Conservation (phyloP, 371 early-diverging fungal genomes). For the Mortierella sp. region DNA sequence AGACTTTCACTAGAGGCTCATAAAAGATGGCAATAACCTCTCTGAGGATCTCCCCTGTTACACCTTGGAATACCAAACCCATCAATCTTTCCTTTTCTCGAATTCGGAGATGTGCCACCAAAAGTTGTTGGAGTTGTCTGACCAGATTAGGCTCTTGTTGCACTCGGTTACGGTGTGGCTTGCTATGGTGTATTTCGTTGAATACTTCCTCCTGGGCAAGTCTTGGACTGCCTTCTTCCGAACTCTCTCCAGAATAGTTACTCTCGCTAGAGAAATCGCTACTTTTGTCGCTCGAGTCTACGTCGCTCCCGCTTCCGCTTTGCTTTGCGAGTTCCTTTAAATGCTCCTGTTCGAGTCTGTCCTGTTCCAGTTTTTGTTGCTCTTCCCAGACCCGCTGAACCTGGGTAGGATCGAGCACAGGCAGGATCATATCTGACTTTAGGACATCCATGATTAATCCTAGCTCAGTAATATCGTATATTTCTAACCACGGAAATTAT, state of each 20-base stretch:
- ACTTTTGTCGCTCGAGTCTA: not conserved
- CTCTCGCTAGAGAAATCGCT: slow-evolving; percentile 23
- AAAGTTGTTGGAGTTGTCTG: slow-evolving; percentile 61
- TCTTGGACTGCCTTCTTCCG: not conserved
- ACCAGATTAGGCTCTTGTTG: slow-evolving; percentile 46
- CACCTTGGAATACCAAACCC: slow-evolving; percentile 71
- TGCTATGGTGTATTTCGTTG: not conserved
- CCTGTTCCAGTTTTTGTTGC: slow-evolving; percentile 32
- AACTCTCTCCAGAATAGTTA: slow-evolving; percentile 13
- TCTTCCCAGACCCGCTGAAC: slow-evolving; percentile 48
- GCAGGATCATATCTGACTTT: slow-evolving; percentile 59
- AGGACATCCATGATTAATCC: slow-evolving; percentile 58
- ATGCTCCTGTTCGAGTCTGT: slow-evolving; percentile 20
- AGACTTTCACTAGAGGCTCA: slow-evolving; percentile 73
- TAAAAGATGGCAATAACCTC: slow-evolving; percentile 76
- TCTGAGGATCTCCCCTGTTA: slow-evolving; percentile 72
- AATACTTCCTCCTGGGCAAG: not conserved
- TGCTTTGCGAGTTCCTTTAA: not conserved
- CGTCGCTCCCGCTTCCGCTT: not conserved
- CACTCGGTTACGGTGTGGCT: not conserved
- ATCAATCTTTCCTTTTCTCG: slow-evolving; percentile 71
- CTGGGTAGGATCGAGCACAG: slow-evolving; percentile 59
- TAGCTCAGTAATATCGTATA: slow-evolving; percentile 46
- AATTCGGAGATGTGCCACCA: slow-evolving; percentile 64
- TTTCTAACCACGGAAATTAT: slow-evolving; percentile 11